Evolutionary conservation across 2,329 filamentous ascomycete genomes (phyloP).

Genomic region (Trichoderma oligosporum): DNA sequence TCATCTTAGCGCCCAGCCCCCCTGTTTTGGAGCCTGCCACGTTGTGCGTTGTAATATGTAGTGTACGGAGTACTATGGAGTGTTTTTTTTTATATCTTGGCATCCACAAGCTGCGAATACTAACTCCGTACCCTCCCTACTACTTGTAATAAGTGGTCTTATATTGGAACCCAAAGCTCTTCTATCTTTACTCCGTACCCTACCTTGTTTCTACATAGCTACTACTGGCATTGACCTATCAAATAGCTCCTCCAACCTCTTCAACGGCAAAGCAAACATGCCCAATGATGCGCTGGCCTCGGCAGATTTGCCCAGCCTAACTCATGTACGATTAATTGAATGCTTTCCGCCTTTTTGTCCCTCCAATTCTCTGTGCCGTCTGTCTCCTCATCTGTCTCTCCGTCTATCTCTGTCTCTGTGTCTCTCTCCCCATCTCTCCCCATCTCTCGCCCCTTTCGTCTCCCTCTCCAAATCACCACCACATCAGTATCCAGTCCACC

Average conservation of each 20-base stretch:
- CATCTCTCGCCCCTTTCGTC: neutral
- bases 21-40: slow-evolving; percentile 17
- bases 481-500: too few species aligned
- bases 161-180: neutral
- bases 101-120: neutral
- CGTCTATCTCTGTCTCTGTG: neutral
- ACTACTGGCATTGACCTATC: slow-evolving; percentile 13
- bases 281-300: slow-evolving; percentile 18
- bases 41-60: slow-evolving; percentile 15
- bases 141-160: too few species aligned
- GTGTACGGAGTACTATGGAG: slow-evolving; percentile 5
- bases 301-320: slow-evolving; percentile 17
- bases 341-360: slow-evolving; percentile 13
- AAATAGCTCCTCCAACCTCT: slow-evolving; percentile 7
- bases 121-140: too few species aligned
- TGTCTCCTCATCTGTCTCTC: neutral
- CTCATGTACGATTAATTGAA: slow-evolving; percentile 18
- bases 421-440: neutral
- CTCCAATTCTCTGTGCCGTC: neutral
- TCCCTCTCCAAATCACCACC: neutral
- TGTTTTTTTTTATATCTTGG: neutral
- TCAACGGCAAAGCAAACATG: slow-evolving; percentile 14
- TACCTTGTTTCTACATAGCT: neutral
- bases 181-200: neutral
- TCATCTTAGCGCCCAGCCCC: slow-evolving; percentile 18